phyloP scores from a whole-genome alignment of 2,329 filamentous ascomycete species.

The Trichoderma arundinaceum region DNA sequence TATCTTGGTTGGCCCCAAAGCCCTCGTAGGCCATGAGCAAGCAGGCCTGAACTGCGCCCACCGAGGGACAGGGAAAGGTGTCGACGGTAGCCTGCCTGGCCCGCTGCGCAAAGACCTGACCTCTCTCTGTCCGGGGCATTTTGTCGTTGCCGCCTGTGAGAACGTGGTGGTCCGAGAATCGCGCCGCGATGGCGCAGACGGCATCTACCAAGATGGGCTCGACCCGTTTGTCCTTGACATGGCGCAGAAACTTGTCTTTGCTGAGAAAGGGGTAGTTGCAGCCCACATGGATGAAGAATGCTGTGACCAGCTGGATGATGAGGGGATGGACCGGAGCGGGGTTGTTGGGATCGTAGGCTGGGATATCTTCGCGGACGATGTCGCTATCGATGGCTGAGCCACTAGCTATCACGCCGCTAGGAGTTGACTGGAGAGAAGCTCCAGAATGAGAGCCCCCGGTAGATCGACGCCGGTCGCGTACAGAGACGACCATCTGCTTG shows the following conservation, averaged over 20 bases:
- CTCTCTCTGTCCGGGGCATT: constrained; percentile 68
- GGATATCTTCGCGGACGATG: constrained; percentile 60
- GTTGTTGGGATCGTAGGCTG: constrained; percentile 78
- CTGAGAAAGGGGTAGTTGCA: constrained; percentile 87
- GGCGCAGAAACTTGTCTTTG: constrained; percentile 71
- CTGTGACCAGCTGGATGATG: constrained; percentile 76
- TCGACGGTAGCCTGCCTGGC: constrained; percentile 84
- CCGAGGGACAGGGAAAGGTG: constrained; percentile 79
- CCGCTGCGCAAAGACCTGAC: constrained; percentile 77
- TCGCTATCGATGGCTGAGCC: constrained; percentile 52
- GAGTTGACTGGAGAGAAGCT: constrained; percentile 54
- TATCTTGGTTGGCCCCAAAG: constrained; percentile 87
- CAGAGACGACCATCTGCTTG: constrained; percentile 87
- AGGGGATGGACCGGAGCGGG: constrained; percentile 72
- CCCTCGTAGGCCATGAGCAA: constrained; percentile 86
- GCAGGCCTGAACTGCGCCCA: constrained; percentile 83
- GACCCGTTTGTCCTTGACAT: constrained; percentile 79
- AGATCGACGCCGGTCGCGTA: constrained; percentile 68
- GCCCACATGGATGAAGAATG: constrained; percentile 81
- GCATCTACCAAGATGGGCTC: constrained; percentile 87
- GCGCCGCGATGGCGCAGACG: constrained; percentile 79
- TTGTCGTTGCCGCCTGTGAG: constrained; percentile 56
- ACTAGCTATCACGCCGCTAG: constrained; percentile 45
- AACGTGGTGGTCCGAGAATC: constrained; percentile 70
- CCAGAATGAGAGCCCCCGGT: constrained; percentile 62